Conservation (phyloP, 2,329 filamentous ascomycete genomes). For the Trichoderma citrinoviride region DNA sequence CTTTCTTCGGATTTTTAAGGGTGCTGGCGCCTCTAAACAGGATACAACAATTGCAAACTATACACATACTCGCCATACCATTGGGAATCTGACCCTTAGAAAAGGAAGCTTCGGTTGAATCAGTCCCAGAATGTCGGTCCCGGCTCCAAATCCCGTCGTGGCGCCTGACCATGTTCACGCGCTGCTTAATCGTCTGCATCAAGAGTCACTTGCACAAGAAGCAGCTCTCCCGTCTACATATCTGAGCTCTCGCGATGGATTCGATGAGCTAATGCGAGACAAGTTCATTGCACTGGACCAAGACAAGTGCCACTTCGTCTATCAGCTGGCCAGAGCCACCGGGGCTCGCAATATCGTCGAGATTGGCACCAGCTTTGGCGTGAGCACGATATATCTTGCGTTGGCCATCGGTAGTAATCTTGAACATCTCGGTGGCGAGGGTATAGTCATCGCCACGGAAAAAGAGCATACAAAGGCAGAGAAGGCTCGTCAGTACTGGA, state of each 20-base stretch:
- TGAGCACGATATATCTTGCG: slow-evolving; percentile 62
- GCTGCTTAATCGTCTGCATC: slow-evolving; percentile 23
- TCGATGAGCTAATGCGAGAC: slow-evolving; percentile 47
- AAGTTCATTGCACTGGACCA: slow-evolving; percentile 60
- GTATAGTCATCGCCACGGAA: slow-evolving; percentile 57
- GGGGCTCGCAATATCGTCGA: slow-evolving; percentile 56
- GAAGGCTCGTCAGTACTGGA: slow-evolving; percentile 54
- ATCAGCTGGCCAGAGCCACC: slow-evolving; percentile 50
- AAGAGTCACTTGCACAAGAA: slow-evolving; percentile 23
- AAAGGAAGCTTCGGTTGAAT: background rate
- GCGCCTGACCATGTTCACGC: slow-evolving; percentile 19
- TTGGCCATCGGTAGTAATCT: slow-evolving; percentile 53
- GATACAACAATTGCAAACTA: background rate
- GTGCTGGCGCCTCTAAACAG: too few species aligned
- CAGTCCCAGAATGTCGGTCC: background rate
- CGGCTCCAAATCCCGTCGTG: slow-evolving; percentile 14
- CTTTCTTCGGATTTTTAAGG: too few species aligned
- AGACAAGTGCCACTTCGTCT: slow-evolving; percentile 58
- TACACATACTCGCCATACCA: background rate
- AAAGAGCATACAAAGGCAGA: slow-evolving; percentile 54
- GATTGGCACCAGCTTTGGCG: slow-evolving; percentile 60
- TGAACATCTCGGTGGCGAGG: slow-evolving; percentile 26
- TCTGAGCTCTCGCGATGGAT: background rate
- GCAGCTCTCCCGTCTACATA: slow-evolving; percentile 9
- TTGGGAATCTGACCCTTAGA: background rate